Percentiles rank a stretch among this genome's conserved stretches.
phyloP scores from a whole-genome alignment of 176 grass and related monocot species.

The Leersia perrieri region DNA sequence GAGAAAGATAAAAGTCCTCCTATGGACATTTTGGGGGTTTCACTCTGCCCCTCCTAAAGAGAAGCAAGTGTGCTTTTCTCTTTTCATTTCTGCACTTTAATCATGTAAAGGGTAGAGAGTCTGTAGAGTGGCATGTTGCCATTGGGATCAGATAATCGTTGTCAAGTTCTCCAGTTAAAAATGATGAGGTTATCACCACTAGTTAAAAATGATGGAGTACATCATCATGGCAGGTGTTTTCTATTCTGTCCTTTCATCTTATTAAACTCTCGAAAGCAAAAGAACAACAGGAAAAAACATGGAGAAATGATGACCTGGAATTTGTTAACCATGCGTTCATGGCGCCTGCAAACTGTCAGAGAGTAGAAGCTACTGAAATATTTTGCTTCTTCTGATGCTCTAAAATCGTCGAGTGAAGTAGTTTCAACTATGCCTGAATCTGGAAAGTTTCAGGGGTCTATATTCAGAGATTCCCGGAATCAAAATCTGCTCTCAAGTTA shows the following conservation, averaged over 20 bases:
- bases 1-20: background rate
- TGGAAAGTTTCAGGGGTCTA: background rate
- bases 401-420: background rate
- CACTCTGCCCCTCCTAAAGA: background rate
- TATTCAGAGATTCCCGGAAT: background rate
- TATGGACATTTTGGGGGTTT: constrained; percentile 16
- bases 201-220: background rate
- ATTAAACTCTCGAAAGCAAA: background rate
- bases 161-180: constrained; percentile 4
- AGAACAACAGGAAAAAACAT: background rate
- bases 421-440: background rate
- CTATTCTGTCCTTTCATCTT: background rate
- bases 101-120: constrained; percentile 30
- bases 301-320: background rate
- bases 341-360: background rate
- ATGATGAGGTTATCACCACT: constrained; percentile 16
- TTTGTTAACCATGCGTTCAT: background rate
- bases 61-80: constrained; percentile 26
- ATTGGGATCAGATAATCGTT: constrained; percentile 14
- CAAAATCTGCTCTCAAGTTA: background rate
- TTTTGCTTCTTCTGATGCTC: background rate
- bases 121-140: constrained; percentile 29
- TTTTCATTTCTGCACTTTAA: constrained; percentile 28
- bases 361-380: background rate
- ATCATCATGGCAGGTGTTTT: background rate